Base-by-base conservation (phyloP, 495 filamentous ascomycete species). In the Penicillium roqueforti region DNA sequence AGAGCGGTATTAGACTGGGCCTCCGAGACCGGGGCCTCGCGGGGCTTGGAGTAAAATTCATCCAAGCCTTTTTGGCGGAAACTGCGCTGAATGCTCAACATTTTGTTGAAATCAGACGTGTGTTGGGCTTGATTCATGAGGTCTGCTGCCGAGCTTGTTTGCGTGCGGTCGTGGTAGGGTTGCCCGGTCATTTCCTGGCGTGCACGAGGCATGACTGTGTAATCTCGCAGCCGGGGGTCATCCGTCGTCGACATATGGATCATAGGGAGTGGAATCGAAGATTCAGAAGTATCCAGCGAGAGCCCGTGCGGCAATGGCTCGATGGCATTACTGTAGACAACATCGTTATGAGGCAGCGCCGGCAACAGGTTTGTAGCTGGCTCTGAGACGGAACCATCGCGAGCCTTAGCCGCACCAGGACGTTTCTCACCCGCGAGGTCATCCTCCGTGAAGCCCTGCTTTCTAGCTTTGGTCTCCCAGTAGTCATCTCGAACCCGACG, bases 381-480 rank as follows among this genome's bases (percentile, higher is more conserved):
- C 14, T 78, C 80, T n/a, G 74, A 69, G 42, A 67, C 62, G 23
- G 74, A 68, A 16, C 87, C 87, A 68, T 95, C 92, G 57, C 92
- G 84, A 51, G 86, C 85, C 73, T 93, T 97, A 41, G 90, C 82
- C 37, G 87, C 91, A 18, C 95, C 93, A 8, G 93, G 93, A 54
- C 93, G 82, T 74, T 99, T 99, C 68, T 99, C 93, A 8, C 93
- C 95, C 3, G 93, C 93, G 41, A 91, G 80, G 68, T 99, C 93
- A 39, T 95, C 92, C 66, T 99, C 93, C 0, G 93, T 99, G 63
- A 99, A 99, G 16, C 93, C 93, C 66, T 99, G 93, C 68, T 97
- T 99, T 34, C 86, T 81, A 4, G 93, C 93, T 73, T 97, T 99
- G 62, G 83, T 87, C 63, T 97, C 93, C 93, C 93, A 97, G 66